Evolutionary conservation across 345 rosid genomes (phyloP).

Genomic region (Citrus australasica): DNA sequence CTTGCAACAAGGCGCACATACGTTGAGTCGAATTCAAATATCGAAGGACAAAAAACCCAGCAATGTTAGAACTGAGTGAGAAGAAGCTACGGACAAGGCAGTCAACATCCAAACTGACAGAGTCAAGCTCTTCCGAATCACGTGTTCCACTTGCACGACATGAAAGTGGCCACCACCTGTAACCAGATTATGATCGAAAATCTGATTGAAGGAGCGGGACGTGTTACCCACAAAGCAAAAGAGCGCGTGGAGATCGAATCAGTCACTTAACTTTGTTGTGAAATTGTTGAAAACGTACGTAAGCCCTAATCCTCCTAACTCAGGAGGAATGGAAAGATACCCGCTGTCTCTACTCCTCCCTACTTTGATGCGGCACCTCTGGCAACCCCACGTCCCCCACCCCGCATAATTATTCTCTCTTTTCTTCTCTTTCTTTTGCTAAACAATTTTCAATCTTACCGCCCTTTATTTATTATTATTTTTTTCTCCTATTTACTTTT

Average conservation of each 20-base stretch:
- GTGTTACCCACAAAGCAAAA: not conserved
- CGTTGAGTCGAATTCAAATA: too few relatives aligned
- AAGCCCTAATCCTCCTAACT: conserved; percentile 11
- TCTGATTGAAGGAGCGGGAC: not conserved
- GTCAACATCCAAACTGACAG: too few relatives aligned
- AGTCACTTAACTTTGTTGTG: too few relatives aligned
- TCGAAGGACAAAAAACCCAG: too few relatives aligned
- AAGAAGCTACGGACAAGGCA: too few relatives aligned
- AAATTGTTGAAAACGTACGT: too few relatives aligned
- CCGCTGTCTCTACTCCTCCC: not conserved
- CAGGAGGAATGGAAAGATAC: conserved; percentile 5
- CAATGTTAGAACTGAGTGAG: too few relatives aligned
- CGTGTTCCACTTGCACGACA: too few relatives aligned
- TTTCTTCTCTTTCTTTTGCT: not conserved
- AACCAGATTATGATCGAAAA: not conserved
- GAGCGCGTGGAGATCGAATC: not conserved
- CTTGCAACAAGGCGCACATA: too few relatives aligned
- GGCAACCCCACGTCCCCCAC: not conserved
- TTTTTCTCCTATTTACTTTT: not conserved
- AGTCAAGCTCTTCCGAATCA: too few relatives aligned
- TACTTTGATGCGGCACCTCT: conserved; percentile 1
- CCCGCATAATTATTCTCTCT: not conserved
- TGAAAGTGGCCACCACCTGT: too few relatives aligned
- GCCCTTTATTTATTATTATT: not conserved
- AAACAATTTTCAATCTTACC: not conserved